phyloP scores from a whole-genome alignment of 1,139 yeast genomes.

The Sugiyamaella paludigena region DNA sequence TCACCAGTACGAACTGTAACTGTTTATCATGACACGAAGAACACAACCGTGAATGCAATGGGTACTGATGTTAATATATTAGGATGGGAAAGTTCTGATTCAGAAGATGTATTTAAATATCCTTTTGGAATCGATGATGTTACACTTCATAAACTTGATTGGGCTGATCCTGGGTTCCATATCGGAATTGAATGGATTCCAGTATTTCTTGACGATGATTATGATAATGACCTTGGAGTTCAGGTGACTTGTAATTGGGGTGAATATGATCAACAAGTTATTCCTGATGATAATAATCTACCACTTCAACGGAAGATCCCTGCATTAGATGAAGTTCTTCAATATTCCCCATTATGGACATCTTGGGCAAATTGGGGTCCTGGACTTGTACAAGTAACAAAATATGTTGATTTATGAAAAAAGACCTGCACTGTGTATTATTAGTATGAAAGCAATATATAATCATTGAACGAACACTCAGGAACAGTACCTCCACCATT shows the following conservation, averaged over 20 bases:
- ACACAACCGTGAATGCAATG: slow-evolving; percentile 3
- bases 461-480: too few species aligned
- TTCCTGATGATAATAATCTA: slow-evolving; percentile 28
- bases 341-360: slow-evolving; percentile 61
- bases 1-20: slow-evolving; percentile 64
- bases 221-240: slow-evolving; percentile 46
- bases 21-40: slow-evolving; percentile 44
- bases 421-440: not conserved
- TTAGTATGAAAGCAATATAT: too few species aligned
- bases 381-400: slow-evolving; percentile 60
- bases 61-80: not conserved
- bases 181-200: slow-evolving; percentile 81
- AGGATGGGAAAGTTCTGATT: slow-evolving; percentile 13
- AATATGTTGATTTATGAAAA: slow-evolving; percentile 44
- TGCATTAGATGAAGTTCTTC: slow-evolving; percentile 63
- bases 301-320: slow-evolving; percentile 52
- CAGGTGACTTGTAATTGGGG: slow-evolving; percentile 70
- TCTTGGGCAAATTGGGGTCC: slow-evolving; percentile 63
- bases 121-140: slow-evolving; percentile 58
- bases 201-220: slow-evolving; percentile 49
- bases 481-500: too few species aligned
- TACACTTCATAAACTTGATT: slow-evolving; percentile 61
- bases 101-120: slow-evolving; percentile 25
- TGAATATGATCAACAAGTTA: slow-evolving; percentile 52
- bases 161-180: slow-evolving; percentile 54